Base-by-base conservation (phyloP, 2,329 filamentous ascomycete genomes). In the Fusarium nodosum region DNA sequence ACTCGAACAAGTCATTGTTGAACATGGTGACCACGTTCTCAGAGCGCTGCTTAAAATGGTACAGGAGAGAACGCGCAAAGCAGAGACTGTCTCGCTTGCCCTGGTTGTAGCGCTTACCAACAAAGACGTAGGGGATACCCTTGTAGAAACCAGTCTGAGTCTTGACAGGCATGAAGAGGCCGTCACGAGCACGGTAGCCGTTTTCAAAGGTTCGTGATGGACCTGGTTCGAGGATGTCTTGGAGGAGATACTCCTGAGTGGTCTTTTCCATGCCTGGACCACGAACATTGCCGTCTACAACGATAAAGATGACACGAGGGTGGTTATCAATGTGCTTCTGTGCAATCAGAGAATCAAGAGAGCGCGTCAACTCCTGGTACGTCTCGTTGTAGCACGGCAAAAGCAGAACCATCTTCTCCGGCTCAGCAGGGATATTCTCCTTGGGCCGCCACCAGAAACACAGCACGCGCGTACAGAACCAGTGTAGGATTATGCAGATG, bases 371-470 rank as follows among this genome's bases (percentile, higher is more conserved):
- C 63, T 85, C 83, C 7, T 83, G 76, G 9, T 75, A 71, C 0
- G 81, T 83, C 68, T 85, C 83, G 66, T 85, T 85, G 73, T 85
- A 85, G 73, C 83, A 85, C 2, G 83, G 83, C 7, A 85, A 75
- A 33, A 85, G 72, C 31, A 84, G 68, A 3, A 85, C 82, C 76
- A 85, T 77, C 50, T 78, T 78, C 68, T 85, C 83, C 0, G 79
- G 80, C 31, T 75, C 72, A 50, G 81, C 79, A 0, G 81, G 81
- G 1, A 75, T 44, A 7, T 75, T 68, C 16, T 79, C 78, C 53
- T 79, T 78, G 16, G 68, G 70, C n/a, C 66, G 64, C 55, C 71
- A 68, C 44, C 69, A 79, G 5, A 74, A 76, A 51, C 77, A 77
- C 20, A 79, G 55, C 0, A 77, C 52, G 12, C 70, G 73, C 11